Base-by-base conservation (phyloP, 2,329 filamentous ascomycete genomes). In the Colletotrichum magnum region DNA sequence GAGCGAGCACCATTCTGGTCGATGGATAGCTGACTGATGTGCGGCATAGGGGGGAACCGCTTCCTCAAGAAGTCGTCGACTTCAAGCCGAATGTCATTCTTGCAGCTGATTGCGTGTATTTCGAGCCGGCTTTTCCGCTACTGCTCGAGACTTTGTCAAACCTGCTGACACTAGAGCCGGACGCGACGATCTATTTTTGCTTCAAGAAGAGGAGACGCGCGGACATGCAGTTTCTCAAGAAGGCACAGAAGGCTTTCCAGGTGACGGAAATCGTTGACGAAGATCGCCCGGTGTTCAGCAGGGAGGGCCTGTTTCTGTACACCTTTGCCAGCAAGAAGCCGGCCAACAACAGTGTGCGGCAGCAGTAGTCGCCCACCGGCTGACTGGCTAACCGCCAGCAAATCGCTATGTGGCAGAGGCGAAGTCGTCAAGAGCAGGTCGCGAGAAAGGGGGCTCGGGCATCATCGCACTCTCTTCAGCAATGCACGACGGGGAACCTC, bases 51-150 rank as follows among this genome's bases (percentile, higher is more conserved):
- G 89, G 89, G 66, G 86, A 91, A 72, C 82, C 87, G 60, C 82
- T 92, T 53, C 84, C 89, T 45, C 79, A 82, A 50, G 79, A 83
- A 51, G 82, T 92, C 51, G 73, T 85, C 60, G 80, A 85, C 63
- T 84, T 85, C 73, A 88, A 88, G 71, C 94, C 94, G 18, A 90
- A 95, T 75, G 85, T 97, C 64, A 90, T 99, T 64, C 87, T 98
- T n/a, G 96, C 96, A 4, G 95, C 95, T 48, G 96, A 98, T 80
- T 98, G 95, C 81, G 94, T 97, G 57, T 99, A 98, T 84, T 97
- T 97, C 79, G 96, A 98, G 80, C 94, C 95, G 3, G 94, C 96
- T 1, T 98, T 98, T 77, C 95, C 95, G 36, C 85, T 98, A 41
- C 87, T 99, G 54, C 87, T 96, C 76, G 83, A 90, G 72, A 98